Evolutionary conservation across 306 rosid species (phyloP).

Genomic region (Malus domestica): DNA sequence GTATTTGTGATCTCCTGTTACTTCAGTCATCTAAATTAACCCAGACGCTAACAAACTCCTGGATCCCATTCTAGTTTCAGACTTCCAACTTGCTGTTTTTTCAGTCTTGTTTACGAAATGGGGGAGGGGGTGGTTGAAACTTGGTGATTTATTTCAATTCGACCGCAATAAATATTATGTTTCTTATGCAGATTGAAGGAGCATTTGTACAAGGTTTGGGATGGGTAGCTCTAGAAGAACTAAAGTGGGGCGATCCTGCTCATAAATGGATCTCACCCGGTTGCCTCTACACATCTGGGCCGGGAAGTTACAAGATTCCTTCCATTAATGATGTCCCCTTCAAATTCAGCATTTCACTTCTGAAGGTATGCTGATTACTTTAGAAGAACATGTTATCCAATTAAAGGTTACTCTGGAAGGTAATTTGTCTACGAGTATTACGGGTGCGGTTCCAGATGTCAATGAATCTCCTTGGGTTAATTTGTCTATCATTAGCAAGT

Average conservation of each 20-base stretch:
- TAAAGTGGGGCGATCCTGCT: slow-evolving; percentile 94
- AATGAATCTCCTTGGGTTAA: background rate
- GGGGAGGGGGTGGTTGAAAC: background rate
- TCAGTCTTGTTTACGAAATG: background rate
- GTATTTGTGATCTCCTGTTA: background rate
- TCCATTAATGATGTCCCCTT: slow-evolving; percentile 76
- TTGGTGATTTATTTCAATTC: background rate
- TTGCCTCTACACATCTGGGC: slow-evolving; percentile 66
- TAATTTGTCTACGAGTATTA: background rate
- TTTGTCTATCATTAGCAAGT: background rate
- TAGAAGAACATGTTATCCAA: background rate
- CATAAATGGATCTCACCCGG: slow-evolving; percentile 84
- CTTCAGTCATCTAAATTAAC: background rate
- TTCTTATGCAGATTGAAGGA: slow-evolving; percentile 65
- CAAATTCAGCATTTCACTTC: slow-evolving; percentile 71
- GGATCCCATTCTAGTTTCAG: background rate
- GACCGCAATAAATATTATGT: background rate
- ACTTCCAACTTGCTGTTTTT: background rate
- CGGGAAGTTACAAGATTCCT: slow-evolving; percentile 88
- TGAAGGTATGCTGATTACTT: slow-evolving; percentile 48
- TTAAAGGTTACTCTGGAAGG: background rate
- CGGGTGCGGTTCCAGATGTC: background rate
- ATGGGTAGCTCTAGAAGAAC: slow-evolving; percentile 91
- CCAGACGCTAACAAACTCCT: background rate
- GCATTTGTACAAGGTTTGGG: slow-evolving; percentile 96